These are phyloP conservation scores for Rutidosis leptorrhynchoides DNA, from an alignment of 129 eudicot species.

Conservation along the genomic window DNA sequence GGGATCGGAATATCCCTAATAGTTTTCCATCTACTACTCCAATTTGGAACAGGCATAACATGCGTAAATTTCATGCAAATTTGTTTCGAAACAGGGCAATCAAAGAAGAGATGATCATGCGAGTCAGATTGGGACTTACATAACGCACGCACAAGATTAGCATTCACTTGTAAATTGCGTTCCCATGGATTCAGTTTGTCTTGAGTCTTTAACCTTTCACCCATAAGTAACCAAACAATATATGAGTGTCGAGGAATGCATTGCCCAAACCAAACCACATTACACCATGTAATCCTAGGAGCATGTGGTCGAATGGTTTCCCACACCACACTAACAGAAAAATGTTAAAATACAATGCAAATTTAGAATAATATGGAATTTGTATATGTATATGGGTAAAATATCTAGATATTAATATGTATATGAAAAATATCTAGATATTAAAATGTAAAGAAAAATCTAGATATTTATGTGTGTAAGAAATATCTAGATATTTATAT, in stretches of 20 bases:
- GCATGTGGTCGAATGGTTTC: neutral
- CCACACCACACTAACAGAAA: neutral
- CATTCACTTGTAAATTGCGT: too few relatives aligned
- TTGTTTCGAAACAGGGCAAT: neutral
- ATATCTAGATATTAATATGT: too few relatives aligned
- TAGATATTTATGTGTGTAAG: too few relatives aligned
- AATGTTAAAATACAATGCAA: too few relatives aligned
- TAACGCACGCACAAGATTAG: neutral
- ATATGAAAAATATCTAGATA: too few relatives aligned
- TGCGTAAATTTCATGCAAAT: neutral
- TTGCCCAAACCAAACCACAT: neutral
- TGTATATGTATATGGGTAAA: too few relatives aligned
- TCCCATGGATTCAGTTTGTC: neutral
- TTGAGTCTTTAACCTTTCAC: too few relatives aligned
- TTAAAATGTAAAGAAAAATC: too few relatives aligned
- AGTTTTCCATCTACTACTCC: neutral
- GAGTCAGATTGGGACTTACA: neutral
- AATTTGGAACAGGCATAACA: too few relatives aligned
- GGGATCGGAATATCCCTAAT: neutral
- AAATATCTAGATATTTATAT: too few relatives aligned
- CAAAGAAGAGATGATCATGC: neutral
- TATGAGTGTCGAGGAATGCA: neutral
- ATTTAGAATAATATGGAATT: too few relatives aligned
- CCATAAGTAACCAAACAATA: neutral
- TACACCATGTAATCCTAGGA: neutral